Evolutionary conservation across 1,139 yeast species (phyloP).

Genomic region (Kluyveromyces marxianus): DNA sequence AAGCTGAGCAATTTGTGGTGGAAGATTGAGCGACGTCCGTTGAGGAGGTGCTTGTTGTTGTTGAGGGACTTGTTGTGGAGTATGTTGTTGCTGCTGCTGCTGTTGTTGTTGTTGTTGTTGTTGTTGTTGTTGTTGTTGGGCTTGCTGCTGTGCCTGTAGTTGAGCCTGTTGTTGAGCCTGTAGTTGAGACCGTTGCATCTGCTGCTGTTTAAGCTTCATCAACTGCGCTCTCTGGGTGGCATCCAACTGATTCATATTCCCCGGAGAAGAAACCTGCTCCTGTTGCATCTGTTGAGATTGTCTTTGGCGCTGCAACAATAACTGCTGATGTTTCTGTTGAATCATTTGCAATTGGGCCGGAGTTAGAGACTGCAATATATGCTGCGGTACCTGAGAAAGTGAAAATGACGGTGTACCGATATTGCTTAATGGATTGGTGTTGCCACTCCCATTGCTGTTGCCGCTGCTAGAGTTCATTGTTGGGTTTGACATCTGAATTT

Average conservation of each 20-base stretch:
- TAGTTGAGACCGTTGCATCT: constrained; percentile 16
- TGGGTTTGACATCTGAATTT: neutral
- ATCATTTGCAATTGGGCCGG: constrained; percentile 32
- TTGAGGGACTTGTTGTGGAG: constrained; percentile 18
- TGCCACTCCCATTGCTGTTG: neutral
- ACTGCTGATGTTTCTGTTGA: constrained; percentile 31
- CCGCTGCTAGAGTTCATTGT: constrained; percentile 6
- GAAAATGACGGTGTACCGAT: constrained; percentile 31
- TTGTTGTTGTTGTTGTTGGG: neutral
- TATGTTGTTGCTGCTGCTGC: constrained; percentile 16
- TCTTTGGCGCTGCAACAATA: constrained; percentile 19
- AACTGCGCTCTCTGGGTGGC: constrained; percentile 18
- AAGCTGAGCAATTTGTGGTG: constrained; percentile 30
- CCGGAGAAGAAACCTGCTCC: constrained; percentile 7
- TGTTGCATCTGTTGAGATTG: constrained; percentile 15
- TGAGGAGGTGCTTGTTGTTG: constrained; percentile 11
- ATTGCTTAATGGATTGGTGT: constrained; percentile 21
- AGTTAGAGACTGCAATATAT: constrained; percentile 26
- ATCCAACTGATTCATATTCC: constrained; percentile 12
- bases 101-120: constrained; percentile 15
- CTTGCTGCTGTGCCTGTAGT: constrained; percentile 12
- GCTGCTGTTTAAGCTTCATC: constrained; percentile 16
- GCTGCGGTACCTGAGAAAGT: constrained; percentile 29
- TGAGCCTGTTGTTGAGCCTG: constrained; percentile 13
- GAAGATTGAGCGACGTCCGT: constrained; percentile 20